Percentiles rank a stretch among this genome's conserved stretches.
These are phyloP conservation scores for Curvularia spicifera DNA, from an alignment of 2,329 filamentous ascomycete species.

Conservation along the genomic window DNA sequence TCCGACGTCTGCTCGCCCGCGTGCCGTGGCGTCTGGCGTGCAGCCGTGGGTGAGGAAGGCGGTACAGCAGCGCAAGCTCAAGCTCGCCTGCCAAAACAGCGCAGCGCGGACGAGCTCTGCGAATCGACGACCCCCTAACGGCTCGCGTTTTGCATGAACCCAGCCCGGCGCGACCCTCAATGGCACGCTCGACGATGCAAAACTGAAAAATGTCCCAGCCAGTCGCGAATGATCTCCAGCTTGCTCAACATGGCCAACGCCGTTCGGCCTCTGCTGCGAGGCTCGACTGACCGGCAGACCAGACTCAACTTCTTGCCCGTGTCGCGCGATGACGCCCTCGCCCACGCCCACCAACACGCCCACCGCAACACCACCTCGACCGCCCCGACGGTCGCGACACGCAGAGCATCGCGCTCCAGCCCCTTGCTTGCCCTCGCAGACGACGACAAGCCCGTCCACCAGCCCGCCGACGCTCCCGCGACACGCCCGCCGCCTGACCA, in stretches of 20 bases:
- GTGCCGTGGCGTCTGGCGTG: conserved; percentile 15
- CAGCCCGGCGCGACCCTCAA: conserved; percentile 40
- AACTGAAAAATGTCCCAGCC: conserved; percentile 37
- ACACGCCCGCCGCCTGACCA: neutral
- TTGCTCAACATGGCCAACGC: conserved; percentile 36
- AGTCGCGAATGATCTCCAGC: conserved; percentile 27
- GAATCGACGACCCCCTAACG: conserved; percentile 37
- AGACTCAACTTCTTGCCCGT: conserved; percentile 40
- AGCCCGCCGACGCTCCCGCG: neutral
- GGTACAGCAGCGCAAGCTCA: neutral
- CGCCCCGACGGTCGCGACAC: conserved; percentile 34
- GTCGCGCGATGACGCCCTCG: conserved; percentile 34
- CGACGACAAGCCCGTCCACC: conserved; percentile 30
- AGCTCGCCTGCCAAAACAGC: conserved; percentile 20
- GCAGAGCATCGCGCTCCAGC: conserved; percentile 36
- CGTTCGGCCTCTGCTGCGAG: conserved; percentile 37
- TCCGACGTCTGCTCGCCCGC: conserved; percentile 17
- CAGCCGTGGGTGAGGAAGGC: conserved; percentile 2
- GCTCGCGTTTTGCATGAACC: conserved; percentile 35
- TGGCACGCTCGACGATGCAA: conserved; percentile 33
- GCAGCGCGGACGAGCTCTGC: conserved; percentile 33
- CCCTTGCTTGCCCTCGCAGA: conserved; percentile 30
- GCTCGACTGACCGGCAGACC: conserved; percentile 43
- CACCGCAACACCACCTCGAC: conserved; percentile 25
- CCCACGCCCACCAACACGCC: conserved; percentile 29